phyloP scores from a whole-genome alignment of 345 rosid species.

The Conringia planisiliqua region DNA sequence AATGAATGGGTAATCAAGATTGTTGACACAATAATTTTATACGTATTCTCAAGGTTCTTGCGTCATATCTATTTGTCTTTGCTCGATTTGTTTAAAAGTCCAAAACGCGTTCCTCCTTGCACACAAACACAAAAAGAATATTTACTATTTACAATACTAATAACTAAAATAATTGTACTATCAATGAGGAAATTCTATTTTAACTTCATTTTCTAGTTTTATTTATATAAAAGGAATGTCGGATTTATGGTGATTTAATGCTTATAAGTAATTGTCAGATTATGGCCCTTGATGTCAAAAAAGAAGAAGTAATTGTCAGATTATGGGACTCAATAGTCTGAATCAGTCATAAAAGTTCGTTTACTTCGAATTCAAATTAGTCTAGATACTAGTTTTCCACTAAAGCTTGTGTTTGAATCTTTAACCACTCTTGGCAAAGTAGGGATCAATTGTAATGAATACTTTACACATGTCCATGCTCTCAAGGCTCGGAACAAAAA shows the following conservation, averaged over 20 bases:
- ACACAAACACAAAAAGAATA: no score
- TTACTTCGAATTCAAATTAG: no score
- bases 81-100: not conserved
- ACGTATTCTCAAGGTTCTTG: not conserved
- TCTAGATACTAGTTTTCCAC: no score
- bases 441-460: not conserved
- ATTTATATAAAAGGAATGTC: not conserved
- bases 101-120: not conserved
- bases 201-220: not conserved
- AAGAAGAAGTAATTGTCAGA: no score
- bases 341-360: no score
- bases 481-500: not conserved
- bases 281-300: no score
- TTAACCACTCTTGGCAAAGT: no score
- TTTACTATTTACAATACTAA: not conserved
- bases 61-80: not conserved
- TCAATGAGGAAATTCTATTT: not conserved
- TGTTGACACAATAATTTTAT: not conserved
- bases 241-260: not conserved
- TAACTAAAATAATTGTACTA: not conserved
- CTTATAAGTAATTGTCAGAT: not conserved
- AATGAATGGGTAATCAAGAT: constrained; percentile 10
- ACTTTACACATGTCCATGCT: not conserved
- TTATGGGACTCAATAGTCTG: not conserved
- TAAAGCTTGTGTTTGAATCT: no score